Percentiles rank a stretch among this genome's conserved stretches.
These are phyloP conservation scores for Fusarium phyllophilum DNA, from an alignment of 2,329 filamentous ascomycete genomes.

Conservation along the genomic window DNA sequence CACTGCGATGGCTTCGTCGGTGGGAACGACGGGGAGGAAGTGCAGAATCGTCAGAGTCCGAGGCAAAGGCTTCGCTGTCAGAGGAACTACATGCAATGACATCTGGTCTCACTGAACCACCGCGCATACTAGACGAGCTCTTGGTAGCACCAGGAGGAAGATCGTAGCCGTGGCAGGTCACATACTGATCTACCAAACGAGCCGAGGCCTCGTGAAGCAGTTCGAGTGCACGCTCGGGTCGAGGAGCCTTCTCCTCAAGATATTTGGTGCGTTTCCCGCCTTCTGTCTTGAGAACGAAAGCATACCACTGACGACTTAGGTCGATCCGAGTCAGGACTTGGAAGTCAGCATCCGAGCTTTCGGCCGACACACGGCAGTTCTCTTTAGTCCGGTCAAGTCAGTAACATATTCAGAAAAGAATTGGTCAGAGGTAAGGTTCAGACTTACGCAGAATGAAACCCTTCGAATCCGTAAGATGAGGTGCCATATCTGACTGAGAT, in stretches of 20 bases:
- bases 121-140: conserved; percentile 11
- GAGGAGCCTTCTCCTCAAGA: conserved; percentile 47
- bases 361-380: conserved; percentile 44
- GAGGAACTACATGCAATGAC: conserved; percentile 38
- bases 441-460: conserved; percentile 25
- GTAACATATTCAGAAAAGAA: background rate
- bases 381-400: conserved; percentile 28
- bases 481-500: conserved; percentile 24
- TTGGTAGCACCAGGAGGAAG: conserved; percentile 28
- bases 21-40: conserved; percentile 13
- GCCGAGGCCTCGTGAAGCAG: conserved; percentile 52
- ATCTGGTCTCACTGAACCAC: conserved; percentile 23
- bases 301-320: conserved; percentile 39
- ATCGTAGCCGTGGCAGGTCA: conserved; percentile 49
- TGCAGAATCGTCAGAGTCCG: conserved; percentile 40
- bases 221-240: conserved; percentile 48
- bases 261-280: conserved; percentile 42
- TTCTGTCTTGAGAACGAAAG: conserved; percentile 42
- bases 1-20: conserved; percentile 23
- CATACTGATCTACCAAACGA: conserved; percentile 48
- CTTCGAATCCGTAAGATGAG: conserved; percentile 16
- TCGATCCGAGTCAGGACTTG: conserved; percentile 41
- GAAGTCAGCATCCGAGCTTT: conserved; percentile 33
- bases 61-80: conserved; percentile 32
- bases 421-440: background rate